Base-by-base conservation (phyloP, 1,284 basidiomycete species). In the Kwoniella shivajii region DNA sequence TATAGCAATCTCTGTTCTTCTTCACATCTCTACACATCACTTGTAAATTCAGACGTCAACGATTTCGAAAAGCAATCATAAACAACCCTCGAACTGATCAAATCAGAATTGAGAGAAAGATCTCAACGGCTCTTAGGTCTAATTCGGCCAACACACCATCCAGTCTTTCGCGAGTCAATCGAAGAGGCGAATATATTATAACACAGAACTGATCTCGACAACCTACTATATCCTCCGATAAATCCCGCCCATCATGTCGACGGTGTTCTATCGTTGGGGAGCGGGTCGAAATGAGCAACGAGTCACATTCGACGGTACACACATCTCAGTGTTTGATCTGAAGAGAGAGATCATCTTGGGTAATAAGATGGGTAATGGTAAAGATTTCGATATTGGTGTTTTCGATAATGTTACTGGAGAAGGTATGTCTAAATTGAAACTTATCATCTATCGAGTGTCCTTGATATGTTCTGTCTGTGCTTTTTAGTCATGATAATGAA, bases 241-340 rank as follows among this genome's bases (percentile, higher is more conserved):
- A 34, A 13, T 38, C 7, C 27, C 55, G 14, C 27, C 45, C 60
- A 70, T 44, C 65, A 95, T 94, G 92, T 93, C 91, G 71, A 92
- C 88, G 77, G 92, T 99, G 72, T 98, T 96, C 82, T 99, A 98
- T 86, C 91, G 90, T 80, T 99, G 97, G 87, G 91, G 88, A 77
- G 94, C 93, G 63, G 89, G 92, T 76, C 90, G 85, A 81, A 88
- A 92, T 80, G 93, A 97, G 80, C 93, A 92, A 61, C 84, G 92
- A 74, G 87, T 98, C 78, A 89, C 91, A 57, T 98, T 99, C 81
- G 95, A 99, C 76, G 95, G 95, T 70, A 97, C 95, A 63, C 92
- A 92, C 64, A 97, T 99, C 75, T 94, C 92, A 70, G 92, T 99
- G 64, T 99, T 97, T 84, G 96, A 99, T 79, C 83, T 99, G 77